Percentiles rank a stretch among this genome's conserved stretches.
These are phyloP conservation scores for Phytophthora hybrid DNA, from an alignment of 352 stramenopile species.

Conservation along the genomic window DNA sequence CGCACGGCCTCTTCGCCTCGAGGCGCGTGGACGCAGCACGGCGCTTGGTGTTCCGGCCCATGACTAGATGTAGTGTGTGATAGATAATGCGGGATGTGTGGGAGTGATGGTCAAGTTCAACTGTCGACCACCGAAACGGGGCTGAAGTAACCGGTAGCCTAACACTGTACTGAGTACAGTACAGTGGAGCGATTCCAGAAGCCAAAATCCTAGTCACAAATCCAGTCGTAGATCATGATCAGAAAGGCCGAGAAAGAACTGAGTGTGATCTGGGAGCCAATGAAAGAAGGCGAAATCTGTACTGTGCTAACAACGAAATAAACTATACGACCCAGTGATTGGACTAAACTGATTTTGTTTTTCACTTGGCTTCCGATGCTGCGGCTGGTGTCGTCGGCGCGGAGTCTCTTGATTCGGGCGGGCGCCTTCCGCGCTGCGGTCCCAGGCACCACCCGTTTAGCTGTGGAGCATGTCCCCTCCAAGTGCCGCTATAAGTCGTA, in stretches of 20 bases:
- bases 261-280: too few species aligned
- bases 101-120: slow-evolving; percentile 42
- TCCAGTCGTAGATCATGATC: too few species aligned
- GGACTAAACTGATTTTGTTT: too few species aligned
- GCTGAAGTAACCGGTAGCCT: background rate
- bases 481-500: too few species aligned
- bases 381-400: background rate
- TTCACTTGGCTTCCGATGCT: background rate
- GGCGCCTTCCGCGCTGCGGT: background rate
- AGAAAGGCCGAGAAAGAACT: too few species aligned
- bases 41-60: slow-evolving; percentile 7
- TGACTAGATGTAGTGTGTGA: background rate
- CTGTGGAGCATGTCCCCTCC: background rate
- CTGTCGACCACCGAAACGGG: slow-evolving; percentile 13
- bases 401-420: background rate
- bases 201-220: too few species aligned
- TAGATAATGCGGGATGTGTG: background rate
- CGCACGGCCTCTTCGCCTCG: slow-evolving; percentile 17
- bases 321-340: too few species aligned
- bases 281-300: too few species aligned
- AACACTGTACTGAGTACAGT: too few species aligned
- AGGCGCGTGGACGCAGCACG: background rate
- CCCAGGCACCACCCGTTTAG: background rate
- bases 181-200: too few species aligned
- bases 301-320: too few species aligned